A percentile compares a stretch with the other conserved stretches of the same genome.
Conservation (phyloP, 2,329 filamentous ascomycete genomes). For the Plectosphaerella plurivora region DNA sequence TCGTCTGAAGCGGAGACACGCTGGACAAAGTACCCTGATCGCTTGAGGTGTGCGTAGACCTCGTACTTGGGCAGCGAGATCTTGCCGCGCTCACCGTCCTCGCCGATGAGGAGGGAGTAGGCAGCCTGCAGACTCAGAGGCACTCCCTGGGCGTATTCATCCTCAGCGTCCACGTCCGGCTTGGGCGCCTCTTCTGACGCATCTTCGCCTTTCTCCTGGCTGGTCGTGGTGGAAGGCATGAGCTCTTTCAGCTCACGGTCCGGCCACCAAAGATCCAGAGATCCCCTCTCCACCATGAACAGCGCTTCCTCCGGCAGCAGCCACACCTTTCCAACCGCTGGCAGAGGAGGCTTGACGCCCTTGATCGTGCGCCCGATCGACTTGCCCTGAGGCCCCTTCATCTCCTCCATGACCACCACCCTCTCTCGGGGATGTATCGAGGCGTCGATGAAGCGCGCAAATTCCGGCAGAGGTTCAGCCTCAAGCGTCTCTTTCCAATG, state of each 20-base stretch:
- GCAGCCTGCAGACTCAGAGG: conserved; percentile 89
- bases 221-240: conserved; percentile 25
- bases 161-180: conserved; percentile 22
- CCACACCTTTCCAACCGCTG: conserved; percentile 66
- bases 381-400: conserved; percentile 68
- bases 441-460: conserved; percentile 30
- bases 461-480: conserved; percentile 7
- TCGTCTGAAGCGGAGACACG: conserved; percentile 49
- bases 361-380: conserved; percentile 67
- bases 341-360: conserved; percentile 45
- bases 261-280: conserved; percentile 83
- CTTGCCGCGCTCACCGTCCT: conserved; percentile 57
- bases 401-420: conserved; percentile 65
- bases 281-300: conserved; percentile 83
- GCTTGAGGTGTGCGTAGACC: conserved; percentile 80
- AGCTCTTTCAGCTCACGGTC: conserved; percentile 43
- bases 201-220: conserved; percentile 19
- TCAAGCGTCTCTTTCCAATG: conserved; percentile 31
- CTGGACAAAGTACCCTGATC: conserved; percentile 76
- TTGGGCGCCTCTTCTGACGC: conserved; percentile 4
- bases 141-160: conserved; percentile 59
- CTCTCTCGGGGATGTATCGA: conserved; percentile 34
- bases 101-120: conserved; percentile 78
- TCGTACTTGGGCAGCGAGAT: conserved; percentile 74
- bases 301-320: conserved; percentile 87